Percentiles rank a stretch among this genome's conserved stretches.
phyloP scores from a whole-genome alignment of 2,329 filamentous ascomycete genomes.

The Hymenoscyphus albidus region DNA sequence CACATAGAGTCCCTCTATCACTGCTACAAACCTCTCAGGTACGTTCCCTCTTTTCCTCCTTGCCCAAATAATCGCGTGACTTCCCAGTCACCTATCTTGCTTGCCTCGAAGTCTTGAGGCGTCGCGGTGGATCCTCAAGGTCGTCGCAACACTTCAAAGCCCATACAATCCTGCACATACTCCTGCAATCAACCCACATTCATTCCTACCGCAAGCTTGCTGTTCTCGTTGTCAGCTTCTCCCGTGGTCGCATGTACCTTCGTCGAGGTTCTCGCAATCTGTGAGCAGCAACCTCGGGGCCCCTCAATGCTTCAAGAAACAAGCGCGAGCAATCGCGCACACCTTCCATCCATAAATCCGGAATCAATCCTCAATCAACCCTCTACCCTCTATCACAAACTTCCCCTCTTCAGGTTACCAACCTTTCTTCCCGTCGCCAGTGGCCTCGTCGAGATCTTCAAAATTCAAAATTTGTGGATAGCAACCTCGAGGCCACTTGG shows the following conservation, averaged over 20 bases:
- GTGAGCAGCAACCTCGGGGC: too few relatives aligned
- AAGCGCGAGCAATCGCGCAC: too few relatives aligned
- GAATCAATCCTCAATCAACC: too few relatives aligned
- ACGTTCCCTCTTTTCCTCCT: constrained; percentile 11
- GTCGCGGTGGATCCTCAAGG: background rate
- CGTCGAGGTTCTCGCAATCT: too few relatives aligned
- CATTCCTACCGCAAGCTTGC: background rate
- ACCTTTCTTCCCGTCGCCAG: background rate
- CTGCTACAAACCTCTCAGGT: constrained; percentile 12
- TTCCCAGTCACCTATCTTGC: background rate
- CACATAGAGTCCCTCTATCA: constrained; percentile 14
- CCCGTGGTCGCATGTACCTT: too few relatives aligned
- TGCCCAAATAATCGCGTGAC: background rate
- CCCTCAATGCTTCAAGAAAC: too few relatives aligned
- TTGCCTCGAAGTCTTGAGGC: background rate
- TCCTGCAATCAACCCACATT: background rate
- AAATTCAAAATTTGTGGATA: background rate
- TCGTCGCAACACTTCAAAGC: background rate
- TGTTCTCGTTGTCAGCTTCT: background rate
- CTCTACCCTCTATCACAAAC: background rate
- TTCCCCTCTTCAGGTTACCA: background rate
- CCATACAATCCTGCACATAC: background rate
- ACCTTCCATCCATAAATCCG: too few relatives aligned
- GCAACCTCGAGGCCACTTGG: background rate
- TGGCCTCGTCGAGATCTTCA: background rate